Evolutionary conservation across 768 basidiomycete genomes (phyloP).

Genomic region (Hericium rajendrae): DNA sequence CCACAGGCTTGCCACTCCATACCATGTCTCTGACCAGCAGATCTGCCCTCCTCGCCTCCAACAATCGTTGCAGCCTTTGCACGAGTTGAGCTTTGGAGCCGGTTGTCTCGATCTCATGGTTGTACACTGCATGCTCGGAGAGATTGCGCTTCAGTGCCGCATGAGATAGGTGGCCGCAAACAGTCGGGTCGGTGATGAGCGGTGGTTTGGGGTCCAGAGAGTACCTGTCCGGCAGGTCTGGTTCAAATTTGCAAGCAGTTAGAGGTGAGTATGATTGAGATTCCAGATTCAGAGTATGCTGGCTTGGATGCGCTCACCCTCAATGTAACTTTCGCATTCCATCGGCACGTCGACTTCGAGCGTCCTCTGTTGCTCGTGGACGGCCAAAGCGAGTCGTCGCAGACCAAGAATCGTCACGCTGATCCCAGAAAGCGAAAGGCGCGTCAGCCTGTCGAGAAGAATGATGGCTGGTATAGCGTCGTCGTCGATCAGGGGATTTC

Average conservation of each 20-base stretch:
- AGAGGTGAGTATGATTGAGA: too few relatives aligned
- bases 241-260: neutral
- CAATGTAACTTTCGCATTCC: constrained; percentile 42
- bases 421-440: constrained; percentile 46
- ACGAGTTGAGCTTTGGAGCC: constrained; percentile 43
- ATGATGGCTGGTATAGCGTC: constrained; percentile 47
- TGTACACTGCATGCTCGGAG: constrained; percentile 39
- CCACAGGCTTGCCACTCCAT: neutral
- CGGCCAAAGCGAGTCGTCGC: constrained; percentile 34
- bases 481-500: constrained; percentile 45
- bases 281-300: neutral
- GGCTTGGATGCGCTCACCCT: constrained; percentile 28
- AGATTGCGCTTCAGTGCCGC: constrained; percentile 49
- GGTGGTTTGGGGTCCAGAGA: constrained; percentile 37
- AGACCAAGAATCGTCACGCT: constrained; percentile 48
- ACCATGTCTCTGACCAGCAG: constrained; percentile 40
- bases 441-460: constrained; percentile 35
- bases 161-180: constrained; percentile 33
- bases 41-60: constrained; percentile 41
- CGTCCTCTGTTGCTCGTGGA: constrained; percentile 27
- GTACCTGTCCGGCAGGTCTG: constrained; percentile 42
- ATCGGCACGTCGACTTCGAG: constrained; percentile 47
- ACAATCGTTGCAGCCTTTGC: constrained; percentile 33
- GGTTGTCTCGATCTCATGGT: constrained; percentile 32
- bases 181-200: constrained; percentile 34